Evolutionary conservation across 2,329 filamentous ascomycete species (phyloP), one percentile per base, ranked within the genome.

Genomic region (Gnomoniopsis smithogilvyi): DNA sequence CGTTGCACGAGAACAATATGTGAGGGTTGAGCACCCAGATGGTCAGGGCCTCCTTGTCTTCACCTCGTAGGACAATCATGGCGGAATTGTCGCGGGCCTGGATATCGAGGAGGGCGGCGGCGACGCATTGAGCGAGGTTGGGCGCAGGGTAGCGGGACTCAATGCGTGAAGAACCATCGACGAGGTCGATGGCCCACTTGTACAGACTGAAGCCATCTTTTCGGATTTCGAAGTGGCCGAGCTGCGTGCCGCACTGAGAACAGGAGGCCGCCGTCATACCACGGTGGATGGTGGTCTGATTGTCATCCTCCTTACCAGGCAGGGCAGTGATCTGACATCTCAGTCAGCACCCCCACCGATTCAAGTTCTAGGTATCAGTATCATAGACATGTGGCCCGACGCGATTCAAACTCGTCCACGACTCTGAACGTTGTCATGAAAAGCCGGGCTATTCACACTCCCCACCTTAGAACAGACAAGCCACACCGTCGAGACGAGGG

Each of bases 1-100:
- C 66, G 2, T 74, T 78, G 0, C 81, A 79, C 1, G 81, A 73
- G 64, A 82, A 85, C 3, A 74, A 69, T 26, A 86, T 80, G 64
- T 78, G 78, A n/a, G 74, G 72, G 63, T 85, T 86, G 34, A 86
- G 73, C 1, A 84, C 76, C 82, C 82, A 85, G 3, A 84, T 69
- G 41, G 65, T 62, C 3, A 61, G 45, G 19, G 41, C 21, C 26
- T 48, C 56, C 24, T 59, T 64, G 60, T 51, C 63, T 51, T 74
- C 68, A 0, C 79, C 81, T 19, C 78, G 69, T 14, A 86, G 67
- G 21, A 86, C 72, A 0, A 80, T 81, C 67, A 85, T 85, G 45
- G 83, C 81, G 26, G 79, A 84, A 14, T 80, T 83, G 1, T 82
- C 83, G n/a, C 81, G 77, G 14, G 81, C 76, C 46, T 83, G 77